These are phyloP conservation scores for Salvia rosmarinus DNA, from an alignment of 257 asterid species.

Conservation along the genomic window DNA sequence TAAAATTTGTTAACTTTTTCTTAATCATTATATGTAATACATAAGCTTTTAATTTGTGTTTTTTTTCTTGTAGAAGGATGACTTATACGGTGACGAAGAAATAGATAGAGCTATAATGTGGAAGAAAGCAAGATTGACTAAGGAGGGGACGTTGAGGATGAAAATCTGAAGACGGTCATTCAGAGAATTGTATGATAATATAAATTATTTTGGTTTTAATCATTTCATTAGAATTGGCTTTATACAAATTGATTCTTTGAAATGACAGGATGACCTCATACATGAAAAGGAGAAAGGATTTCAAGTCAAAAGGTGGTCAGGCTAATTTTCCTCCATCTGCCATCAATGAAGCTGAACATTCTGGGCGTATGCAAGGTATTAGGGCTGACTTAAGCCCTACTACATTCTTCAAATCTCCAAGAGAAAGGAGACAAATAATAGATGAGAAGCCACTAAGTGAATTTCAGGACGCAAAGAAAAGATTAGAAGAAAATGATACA, in stretches of 20 bases:
- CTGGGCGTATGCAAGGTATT: not conserved
- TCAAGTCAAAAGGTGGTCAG: not conserved
- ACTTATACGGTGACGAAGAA: slow-evolving; percentile 4
- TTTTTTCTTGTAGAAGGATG: not conserved
- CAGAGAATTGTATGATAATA: not conserved
- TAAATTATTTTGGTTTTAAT: no score
- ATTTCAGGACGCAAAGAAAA: not conserved
- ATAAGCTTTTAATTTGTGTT: not conserved
- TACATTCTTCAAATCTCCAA: not conserved
- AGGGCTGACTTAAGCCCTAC: not conserved
- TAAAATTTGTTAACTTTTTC: not conserved
- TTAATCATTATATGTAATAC: not conserved
- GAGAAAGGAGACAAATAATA: not conserved
- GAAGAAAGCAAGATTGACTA: not conserved
- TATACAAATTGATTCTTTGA: not conserved
- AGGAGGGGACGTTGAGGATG: not conserved
- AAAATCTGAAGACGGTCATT: not conserved
- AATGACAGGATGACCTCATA: slow-evolving; percentile 9
- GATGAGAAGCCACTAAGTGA: not conserved
- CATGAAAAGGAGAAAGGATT: not conserved
- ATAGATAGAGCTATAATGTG: slow-evolving; percentile 16
- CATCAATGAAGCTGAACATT: not conserved
- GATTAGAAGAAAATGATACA: not conserved
- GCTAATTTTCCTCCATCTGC: not conserved
- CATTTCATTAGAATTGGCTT: not conserved